Base-by-base conservation (phyloP, 306 rosid genomes). In the Acacia confusa region DNA sequence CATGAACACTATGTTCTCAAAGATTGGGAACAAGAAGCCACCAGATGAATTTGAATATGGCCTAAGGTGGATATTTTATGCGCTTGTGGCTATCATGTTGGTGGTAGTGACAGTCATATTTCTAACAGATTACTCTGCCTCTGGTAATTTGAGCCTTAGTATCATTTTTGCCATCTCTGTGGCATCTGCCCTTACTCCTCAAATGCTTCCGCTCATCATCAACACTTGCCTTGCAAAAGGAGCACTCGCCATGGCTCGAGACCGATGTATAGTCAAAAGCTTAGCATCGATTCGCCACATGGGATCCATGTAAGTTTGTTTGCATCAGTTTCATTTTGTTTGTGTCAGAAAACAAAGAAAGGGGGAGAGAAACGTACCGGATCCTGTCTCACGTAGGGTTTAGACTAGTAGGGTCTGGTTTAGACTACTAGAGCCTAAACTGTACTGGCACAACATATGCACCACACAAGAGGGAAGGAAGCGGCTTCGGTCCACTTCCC, bases 101-200 rank as follows among this genome's bases (percentile, higher is more conserved):
- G 89, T 87, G 50, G 87, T 87, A 20, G 97, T 91, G 65, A 82
- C 86, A 66, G 78, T 90, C 81, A 85, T 93, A 64, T 82, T 88
- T 77, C 74, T 85, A 64, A 73, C 75, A 63, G 88, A 86, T 78
- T 91, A 87, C 94, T 50, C 14, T 44, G 77, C 94, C 52, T 88
- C 90, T 80, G 63, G 22, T 50, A 2, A 63, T 81, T 86, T 90
- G 81, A 84, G 89, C 77, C 44, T 2, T 4, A 91, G 97, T 65
- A 1, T 87, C 61, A 82, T 93, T 75, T 93, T 93, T 20, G 96
- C 92, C 41, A 83, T 90, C 82, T 88, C 97, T 2, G 97, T 93
- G 70, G 94, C 97, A 53, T 88, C 94, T 82, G 97, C 94, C 34
- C 91, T 91, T 77, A 93, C 94, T 90, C 97, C 97, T 82, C 97